These are phyloP conservation scores for Aspergillus flavus DNA, from an alignment of 2,329 filamentous ascomycete genomes.

Conservation along the genomic window DNA sequence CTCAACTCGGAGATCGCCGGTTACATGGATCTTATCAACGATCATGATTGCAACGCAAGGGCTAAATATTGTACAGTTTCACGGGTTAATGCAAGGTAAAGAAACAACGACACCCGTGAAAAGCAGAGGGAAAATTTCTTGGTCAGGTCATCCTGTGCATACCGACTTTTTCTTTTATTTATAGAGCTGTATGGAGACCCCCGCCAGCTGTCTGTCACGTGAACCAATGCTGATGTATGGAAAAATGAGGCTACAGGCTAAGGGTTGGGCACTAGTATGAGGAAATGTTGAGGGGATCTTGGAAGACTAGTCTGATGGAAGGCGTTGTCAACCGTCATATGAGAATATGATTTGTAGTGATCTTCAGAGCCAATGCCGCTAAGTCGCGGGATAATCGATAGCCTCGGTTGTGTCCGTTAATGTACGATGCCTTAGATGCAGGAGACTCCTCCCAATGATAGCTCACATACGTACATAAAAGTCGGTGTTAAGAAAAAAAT, in stretches of 20 bases:
- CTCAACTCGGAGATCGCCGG: conserved; percentile 67
- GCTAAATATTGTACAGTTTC: neutral
- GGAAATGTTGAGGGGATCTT: neutral
- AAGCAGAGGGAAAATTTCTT: neutral
- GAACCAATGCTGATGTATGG: conserved; percentile 11
- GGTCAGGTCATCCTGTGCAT: conserved; percentile 2
- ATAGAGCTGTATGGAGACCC: conserved; percentile 16
- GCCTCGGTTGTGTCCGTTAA: conserved; percentile 11
- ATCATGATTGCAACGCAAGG: conserved; percentile 43
- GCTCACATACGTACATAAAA: conserved; percentile 1
- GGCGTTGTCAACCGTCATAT: neutral
- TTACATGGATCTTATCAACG: conserved; percentile 63
- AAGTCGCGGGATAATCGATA: conserved; percentile 18
- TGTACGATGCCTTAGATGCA: neutral
- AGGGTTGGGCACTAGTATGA: conserved; percentile 8
- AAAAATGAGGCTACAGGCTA: conserved; percentile 14
- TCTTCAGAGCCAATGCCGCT: conserved; percentile 2
- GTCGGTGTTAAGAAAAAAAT: neutral
- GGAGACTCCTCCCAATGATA: neutral
- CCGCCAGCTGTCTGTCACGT: conserved; percentile 24
- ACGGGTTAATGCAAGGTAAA: conserved; percentile 1
- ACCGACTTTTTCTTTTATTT: conserved; percentile 16
- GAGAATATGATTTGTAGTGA: conserved; percentile 6
- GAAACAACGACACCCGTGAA: neutral
- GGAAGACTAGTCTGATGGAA: neutral